Evolutionary conservation across 129 eudicot species (phyloP), one percentile per base, ranked within the genome.

Genomic region (Chrysanthemum seticuspe): DNA sequence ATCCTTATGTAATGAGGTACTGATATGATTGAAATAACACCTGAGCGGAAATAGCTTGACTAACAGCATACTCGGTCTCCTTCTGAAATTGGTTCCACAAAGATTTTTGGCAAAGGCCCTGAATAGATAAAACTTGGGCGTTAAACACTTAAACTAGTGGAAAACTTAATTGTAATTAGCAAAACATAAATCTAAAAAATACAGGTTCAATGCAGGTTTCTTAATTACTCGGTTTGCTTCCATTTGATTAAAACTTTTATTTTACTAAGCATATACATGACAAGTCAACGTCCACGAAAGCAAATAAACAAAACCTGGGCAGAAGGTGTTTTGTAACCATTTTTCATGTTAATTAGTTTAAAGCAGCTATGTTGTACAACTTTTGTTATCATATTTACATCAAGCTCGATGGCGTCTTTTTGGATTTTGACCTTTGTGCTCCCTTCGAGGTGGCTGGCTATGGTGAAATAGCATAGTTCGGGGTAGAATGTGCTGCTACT

Each of bases 21-120:
- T 54, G 15, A 75, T 50, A 69, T 16, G 40, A 62, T 13, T n/a
- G 15, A 54, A 48, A 68, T 31, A n/a, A 1, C 74, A 80, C 96
- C 96, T 88, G 91, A 27, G 91, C 85, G 25, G 89, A 63, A 58
- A 88, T 76, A 23, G 96, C 96, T 83, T 88, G 96, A 58, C 76
- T 82, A 65, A 86, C 80, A 0, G 87, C 82, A 59, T 86, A 88
- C 80, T 88, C 96, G 4, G 96, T 88, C 75, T 86, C 96, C 64
- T 78, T 76, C 36, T 79, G 84, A 56, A 88, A 86, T 27, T 86
- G 96, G 71, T 53, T 40, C 98, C 98, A 92, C 74, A 92, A 76
- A 48, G 94, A 77, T 79, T 92, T 92, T 53, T 96, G 99, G 72
- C 99, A 94, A 13, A 88, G 85, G 23, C 99, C 99, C 99, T 94